A percentile compares a stretch with the other conserved stretches of the same genome.
phyloP scores from a whole-genome alignment of 225 moss, liverwort and hornwort genomes.

The Marchantia polymorpha region DNA sequence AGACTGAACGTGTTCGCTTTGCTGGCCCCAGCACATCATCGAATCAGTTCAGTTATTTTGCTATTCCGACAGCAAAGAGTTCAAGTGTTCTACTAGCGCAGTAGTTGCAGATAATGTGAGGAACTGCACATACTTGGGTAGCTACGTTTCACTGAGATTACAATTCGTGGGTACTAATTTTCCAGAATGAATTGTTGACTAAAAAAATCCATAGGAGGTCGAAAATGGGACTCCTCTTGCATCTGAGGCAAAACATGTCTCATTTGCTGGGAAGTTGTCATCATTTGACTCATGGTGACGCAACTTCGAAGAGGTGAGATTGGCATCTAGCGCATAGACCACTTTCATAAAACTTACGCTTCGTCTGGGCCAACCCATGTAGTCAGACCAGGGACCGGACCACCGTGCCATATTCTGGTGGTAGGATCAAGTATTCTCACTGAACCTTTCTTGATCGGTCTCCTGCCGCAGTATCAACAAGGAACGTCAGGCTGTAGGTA shows the following conservation, averaged over 20 bases:
- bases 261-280: constrained; percentile 1
- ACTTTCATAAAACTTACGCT: not conserved
- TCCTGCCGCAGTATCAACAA: constrained; percentile 23
- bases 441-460: constrained; percentile 11
- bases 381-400: constrained; percentile 23
- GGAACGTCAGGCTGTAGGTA: constrained; percentile 18
- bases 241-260: not conserved
- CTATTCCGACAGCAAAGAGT: too few relatives aligned
- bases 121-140: too few relatives aligned
- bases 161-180: too few relatives aligned
- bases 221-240: not conserved
- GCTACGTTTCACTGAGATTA: too few relatives aligned
- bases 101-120: too few relatives aligned
- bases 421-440: constrained; percentile 16
- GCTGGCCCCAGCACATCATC: too few relatives aligned
- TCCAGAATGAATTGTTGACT: too few relatives aligned
- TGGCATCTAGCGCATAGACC: not conserved
- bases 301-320: not conserved
- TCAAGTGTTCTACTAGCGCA: too few relatives aligned
- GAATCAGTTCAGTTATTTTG: too few relatives aligned
- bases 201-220: too few relatives aligned
- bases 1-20: too few relatives aligned
- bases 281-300: not conserved
- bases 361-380: constrained; percentile 1
- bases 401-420: constrained; percentile 24